Evolutionary conservation across 768 basidiomycete genomes (phyloP).

Genomic region (Lyophyllum semitale): DNA sequence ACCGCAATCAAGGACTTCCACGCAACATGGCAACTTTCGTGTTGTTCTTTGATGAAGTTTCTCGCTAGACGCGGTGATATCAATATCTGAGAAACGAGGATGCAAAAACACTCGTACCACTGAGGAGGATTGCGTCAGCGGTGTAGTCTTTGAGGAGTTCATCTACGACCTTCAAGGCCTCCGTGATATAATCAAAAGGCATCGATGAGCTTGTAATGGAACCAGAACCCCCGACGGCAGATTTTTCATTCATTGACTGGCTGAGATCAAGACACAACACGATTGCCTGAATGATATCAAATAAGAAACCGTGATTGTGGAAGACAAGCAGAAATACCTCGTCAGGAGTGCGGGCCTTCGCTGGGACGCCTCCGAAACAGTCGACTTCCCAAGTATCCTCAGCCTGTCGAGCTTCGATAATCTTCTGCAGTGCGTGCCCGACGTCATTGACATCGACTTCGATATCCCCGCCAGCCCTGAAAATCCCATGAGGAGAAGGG

Average conservation of each 20-base stretch:
- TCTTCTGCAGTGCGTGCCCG: conserved; percentile 19
- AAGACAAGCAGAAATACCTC: conserved; percentile 17
- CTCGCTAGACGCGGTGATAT: not conserved
- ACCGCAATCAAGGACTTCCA: not conserved
- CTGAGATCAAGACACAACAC: conserved; percentile 29
- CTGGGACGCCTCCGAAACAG: conserved; percentile 21
- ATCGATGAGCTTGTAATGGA: not conserved
- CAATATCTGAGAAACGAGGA: not conserved
- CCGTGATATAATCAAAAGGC: not conserved
- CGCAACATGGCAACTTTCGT: conserved; percentile 1
- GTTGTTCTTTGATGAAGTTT: not conserved
- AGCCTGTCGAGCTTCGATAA: conserved; percentile 18
- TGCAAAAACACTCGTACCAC: not conserved
- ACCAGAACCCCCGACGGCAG: conserved; percentile 17
- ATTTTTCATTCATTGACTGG: conserved; percentile 24
- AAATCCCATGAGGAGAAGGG: not conserved
- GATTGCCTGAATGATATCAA: conserved; percentile 21
- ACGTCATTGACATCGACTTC: conserved; percentile 31
- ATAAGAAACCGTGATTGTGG: not conserved
- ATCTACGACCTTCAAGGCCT: not conserved
- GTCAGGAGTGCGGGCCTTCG: conserved; percentile 23
- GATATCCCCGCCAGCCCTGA: conserved; percentile 26
- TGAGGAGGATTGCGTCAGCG: not conserved
- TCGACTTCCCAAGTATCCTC: conserved; percentile 32
- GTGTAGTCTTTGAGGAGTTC: not conserved